phyloP scores from a whole-genome alignment of 2,329 filamentous ascomycete species.

The Penicillium sp. region DNA sequence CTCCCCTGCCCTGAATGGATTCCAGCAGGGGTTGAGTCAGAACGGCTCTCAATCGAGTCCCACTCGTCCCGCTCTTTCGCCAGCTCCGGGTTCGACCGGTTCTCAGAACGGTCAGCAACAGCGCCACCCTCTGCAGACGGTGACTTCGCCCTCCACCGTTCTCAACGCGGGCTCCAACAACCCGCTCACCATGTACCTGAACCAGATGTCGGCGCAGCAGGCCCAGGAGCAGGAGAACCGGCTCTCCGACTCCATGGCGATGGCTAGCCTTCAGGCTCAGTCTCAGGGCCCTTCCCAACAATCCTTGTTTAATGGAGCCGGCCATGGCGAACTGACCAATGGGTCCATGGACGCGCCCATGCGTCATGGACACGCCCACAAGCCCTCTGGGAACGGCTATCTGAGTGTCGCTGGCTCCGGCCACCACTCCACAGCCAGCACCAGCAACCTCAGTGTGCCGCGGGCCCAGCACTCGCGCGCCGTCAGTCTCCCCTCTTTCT shows the following conservation, averaged over 20 bases:
- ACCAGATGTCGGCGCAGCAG: conserved; percentile 57
- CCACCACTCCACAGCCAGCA: conserved; percentile 63
- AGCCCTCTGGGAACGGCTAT: conserved; percentile 61
- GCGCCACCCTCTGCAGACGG: conserved; percentile 52
- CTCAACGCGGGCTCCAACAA: conserved; percentile 77
- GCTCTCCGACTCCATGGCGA: conserved; percentile 38
- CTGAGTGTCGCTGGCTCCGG: conserved; percentile 54
- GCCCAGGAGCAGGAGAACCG: conserved; percentile 62
- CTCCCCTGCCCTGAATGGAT: conserved; percentile 51
- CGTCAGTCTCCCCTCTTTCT: conserved; percentile 75
- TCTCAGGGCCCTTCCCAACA: conserved; percentile 66
- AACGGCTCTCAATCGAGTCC: conserved; percentile 55
- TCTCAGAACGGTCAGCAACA: conserved; percentile 53
- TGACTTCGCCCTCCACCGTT: conserved; percentile 60
- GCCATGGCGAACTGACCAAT: conserved; percentile 56
- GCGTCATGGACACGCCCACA: conserved; percentile 44
- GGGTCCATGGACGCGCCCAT: conserved; percentile 45
- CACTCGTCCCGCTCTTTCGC: conserved; percentile 49
- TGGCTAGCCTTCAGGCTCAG: conserved; percentile 51
- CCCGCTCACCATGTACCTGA: conserved; percentile 87
- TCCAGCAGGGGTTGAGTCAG: conserved; percentile 50
- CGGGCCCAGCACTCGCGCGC: conserved; percentile 67
- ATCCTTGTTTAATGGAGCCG: conserved; percentile 70
- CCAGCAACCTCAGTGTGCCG: conserved; percentile 47
- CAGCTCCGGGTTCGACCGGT: conserved; percentile 50